Percentiles rank a stretch among this genome's conserved stretches.
Conservation (phyloP, 1,284 basidiomycete genomes). For the Mycena citricolor region DNA sequence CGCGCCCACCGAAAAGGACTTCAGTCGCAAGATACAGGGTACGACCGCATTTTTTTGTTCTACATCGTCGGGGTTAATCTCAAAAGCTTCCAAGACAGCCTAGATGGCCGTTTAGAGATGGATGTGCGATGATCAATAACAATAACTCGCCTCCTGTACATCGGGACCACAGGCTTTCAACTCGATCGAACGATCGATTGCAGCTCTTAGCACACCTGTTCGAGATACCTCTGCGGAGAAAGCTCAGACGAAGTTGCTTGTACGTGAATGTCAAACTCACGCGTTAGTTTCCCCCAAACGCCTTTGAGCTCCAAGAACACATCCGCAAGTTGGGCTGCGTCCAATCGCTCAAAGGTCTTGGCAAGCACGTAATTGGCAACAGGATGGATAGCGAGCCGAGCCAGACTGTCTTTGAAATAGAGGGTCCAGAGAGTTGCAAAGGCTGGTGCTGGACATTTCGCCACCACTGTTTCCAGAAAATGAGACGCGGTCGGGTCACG, state of each 20-base stretch:
- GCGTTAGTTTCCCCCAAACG: conserved; percentile 52
- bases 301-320: conserved; percentile 47
- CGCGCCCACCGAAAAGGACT: conserved; percentile 60
- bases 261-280: conserved; percentile 33
- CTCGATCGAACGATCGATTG: conserved; percentile 63
- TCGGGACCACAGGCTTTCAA: conserved; percentile 44
- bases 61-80: conserved; percentile 43
- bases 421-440: conserved; percentile 73
- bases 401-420: conserved; percentile 75
- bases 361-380: conserved; percentile 92
- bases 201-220: conserved; percentile 60
- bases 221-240: conserved; percentile 49
- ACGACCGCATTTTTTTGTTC: conserved; percentile 54
- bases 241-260: conserved; percentile 20
- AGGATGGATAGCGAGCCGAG: conserved; percentile 77
- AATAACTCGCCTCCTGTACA: conserved; percentile 47
- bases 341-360: conserved; percentile 66
- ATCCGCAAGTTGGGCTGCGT: conserved; percentile 49
- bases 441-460: conserved; percentile 56
- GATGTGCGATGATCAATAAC: conserved; percentile 5
- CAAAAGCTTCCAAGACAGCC: conserved; percentile 64
- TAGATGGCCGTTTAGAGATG: conserved; percentile 29
- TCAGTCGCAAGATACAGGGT: conserved; percentile 64
- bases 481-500: conserved; percentile 87
- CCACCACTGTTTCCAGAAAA: conserved; percentile 77